Percentiles rank a stretch among this genome's conserved stretches.
These are phyloP conservation scores for Fusarium buharicum DNA, from an alignment of 2,329 filamentous ascomycete genomes.

Conservation along the genomic window DNA sequence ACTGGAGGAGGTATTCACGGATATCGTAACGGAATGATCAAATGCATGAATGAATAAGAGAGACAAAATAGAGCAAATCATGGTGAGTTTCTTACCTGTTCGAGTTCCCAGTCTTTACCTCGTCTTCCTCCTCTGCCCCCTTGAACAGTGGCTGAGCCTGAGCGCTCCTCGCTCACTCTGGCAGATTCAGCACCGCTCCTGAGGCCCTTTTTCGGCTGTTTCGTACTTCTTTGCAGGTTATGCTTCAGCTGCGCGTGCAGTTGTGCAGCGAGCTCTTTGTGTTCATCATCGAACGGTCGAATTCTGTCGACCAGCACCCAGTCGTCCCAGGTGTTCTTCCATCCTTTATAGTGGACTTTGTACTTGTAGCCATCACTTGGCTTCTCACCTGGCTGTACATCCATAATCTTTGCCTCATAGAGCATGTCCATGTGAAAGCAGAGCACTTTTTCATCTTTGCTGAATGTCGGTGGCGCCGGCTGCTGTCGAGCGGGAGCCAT, in stretches of 20 bases:
- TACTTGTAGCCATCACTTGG: conserved; percentile 80
- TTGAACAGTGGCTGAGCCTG: conserved; percentile 67
- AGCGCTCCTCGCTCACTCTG: conserved; percentile 80
- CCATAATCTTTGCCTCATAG: conserved; percentile 96
- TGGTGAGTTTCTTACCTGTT: conserved; percentile 69
- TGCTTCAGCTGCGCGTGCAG: conserved; percentile 75
- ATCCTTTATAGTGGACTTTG: conserved; percentile 98
- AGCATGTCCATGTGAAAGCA: conserved; percentile 98
- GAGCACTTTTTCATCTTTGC: conserved; percentile 90
- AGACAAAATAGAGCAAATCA: conserved; percentile 8
- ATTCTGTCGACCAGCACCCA: conserved; percentile 96
- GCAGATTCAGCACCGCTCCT: conserved; percentile 60
- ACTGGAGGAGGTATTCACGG: conserved; percentile 2
- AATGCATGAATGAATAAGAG: neutral
- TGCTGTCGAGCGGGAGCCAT: conserved; percentile 58
- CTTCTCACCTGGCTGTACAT: conserved; percentile 76
- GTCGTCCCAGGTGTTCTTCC: conserved; percentile 99
- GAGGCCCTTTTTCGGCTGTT: conserved; percentile 62
- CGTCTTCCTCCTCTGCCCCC: conserved; percentile 76
- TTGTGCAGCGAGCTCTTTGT: conserved; percentile 85
- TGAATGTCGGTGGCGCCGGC: conserved; percentile 61
- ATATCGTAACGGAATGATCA: neutral
- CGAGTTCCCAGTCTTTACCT: conserved; percentile 82
- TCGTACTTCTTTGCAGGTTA: conserved; percentile 63
- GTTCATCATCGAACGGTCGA: conserved; percentile 93